Base-by-base conservation (phyloP, 2,329 filamentous ascomycete genomes). In the Aspergillus brasiliensis region DNA sequence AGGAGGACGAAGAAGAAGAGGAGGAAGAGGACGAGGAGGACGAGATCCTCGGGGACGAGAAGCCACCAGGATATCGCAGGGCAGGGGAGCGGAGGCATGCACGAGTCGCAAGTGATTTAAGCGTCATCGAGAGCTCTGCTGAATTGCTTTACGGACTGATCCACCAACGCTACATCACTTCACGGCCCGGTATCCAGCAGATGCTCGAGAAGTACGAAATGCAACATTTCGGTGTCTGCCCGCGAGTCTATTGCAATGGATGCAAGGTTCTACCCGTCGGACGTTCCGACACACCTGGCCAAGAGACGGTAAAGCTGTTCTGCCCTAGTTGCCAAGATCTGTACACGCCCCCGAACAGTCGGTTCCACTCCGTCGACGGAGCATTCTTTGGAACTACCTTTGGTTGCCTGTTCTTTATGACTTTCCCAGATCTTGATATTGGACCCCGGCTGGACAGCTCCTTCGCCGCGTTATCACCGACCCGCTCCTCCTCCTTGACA, bases 171-270 rank as follows among this genome's bases (percentile, higher is more conserved):
- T 99, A 97, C 78, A 98, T 99, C 79, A 98, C 93, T 72, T 97
- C 93, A 23, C 86, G 95, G 60, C 92, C 91, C 2, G 95, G 95
- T 55, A 98, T 99, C 71, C 94, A 98, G 79, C 93, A 97, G 76
- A 99, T 99, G 95, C 92, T 93, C 64, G 95, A 99, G 78, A 99
- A 99, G 78, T 99, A 98, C 81, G 94, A 98, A 77, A 84, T 96
- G 51, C 91, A 93, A 62, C 94, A 99, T 80, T 99, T 99, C 73
- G 95, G 95, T 56, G 88, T 90, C 68, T 99, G 95, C 76, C 95
- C 95, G n/a, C 87, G 95, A 61, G 96, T 94, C 60, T 88, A 94
- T 78, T 99, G 95, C 83, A 90, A 92, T 70, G 89, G 91, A 61
- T 91, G 92, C 65, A 90, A 94, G 71, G 95, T 96, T 13, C 84